phyloP scores from a whole-genome alignment of 2,329 filamentous ascomycete species.

The Xylaria hypoxylon region DNA sequence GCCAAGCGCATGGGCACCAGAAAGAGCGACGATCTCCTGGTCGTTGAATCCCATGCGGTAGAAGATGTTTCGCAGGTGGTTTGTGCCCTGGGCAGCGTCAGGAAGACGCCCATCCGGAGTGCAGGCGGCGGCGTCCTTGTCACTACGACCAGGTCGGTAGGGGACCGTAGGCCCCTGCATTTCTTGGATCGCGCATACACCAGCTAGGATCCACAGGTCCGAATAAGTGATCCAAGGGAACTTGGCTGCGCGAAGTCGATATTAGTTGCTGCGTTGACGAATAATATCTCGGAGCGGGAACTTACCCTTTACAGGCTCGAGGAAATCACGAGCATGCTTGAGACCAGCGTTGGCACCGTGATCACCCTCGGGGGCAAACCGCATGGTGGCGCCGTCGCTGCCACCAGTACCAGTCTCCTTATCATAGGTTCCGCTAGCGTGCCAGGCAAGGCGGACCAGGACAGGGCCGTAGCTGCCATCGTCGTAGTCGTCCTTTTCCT shows the following conservation, averaged over 20 bases:
- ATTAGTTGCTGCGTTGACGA: conserved; percentile 21
- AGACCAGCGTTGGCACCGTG: conserved; percentile 96
- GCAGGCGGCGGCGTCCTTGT: conserved; percentile 84
- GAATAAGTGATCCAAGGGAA: conserved; percentile 98
- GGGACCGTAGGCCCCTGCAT: conserved; percentile 90
- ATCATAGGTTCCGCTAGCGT: conserved; percentile 92
- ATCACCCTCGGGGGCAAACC: conserved; percentile 87
- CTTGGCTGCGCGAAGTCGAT: conserved; percentile 62
- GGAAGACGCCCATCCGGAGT: conserved; percentile 91
- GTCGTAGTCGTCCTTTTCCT: conserved; percentile 95
- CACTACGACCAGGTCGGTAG: conserved; percentile 86
- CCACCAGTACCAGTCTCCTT: conserved; percentile 88
- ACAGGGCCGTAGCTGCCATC: conserved; percentile 97
- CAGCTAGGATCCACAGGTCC: conserved; percentile 94
- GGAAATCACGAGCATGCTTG: conserved; percentile 86
- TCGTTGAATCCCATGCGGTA: conserved; percentile 98
- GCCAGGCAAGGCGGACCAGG: conserved; percentile 91
- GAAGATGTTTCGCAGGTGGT: conserved; percentile 92
- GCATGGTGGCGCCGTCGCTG: conserved; percentile 97
- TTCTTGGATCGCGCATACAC: conserved; percentile 90
- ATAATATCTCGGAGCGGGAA: conserved; percentile 26
- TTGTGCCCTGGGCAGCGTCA: conserved; percentile 80
- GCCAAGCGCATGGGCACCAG: conserved; percentile 86
- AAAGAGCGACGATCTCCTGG: conserved; percentile 92
- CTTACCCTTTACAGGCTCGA: conserved; percentile 88